These are phyloP conservation scores for Phaeoacremonium minimum DNA, from an alignment of 2,329 filamentous ascomycete genomes.

Conservation along the genomic window DNA sequence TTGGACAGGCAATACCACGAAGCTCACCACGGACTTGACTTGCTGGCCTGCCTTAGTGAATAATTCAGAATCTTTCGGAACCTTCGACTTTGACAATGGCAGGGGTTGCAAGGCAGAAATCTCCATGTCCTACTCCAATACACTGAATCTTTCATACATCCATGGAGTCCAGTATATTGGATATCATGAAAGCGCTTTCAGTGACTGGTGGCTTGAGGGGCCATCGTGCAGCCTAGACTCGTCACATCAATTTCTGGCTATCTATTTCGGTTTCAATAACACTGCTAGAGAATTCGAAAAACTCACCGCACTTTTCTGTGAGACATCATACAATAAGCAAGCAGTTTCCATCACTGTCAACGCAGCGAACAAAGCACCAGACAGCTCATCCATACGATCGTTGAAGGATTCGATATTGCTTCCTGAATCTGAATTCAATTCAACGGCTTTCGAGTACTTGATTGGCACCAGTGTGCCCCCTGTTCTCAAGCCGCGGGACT, in stretches of 20 bases:
- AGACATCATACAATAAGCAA: constrained; percentile 40
- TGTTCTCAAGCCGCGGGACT: constrained; percentile 11
- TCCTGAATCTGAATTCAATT: constrained; percentile 22
- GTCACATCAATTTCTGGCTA: constrained; percentile 32
- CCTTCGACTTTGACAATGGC: constrained; percentile 27
- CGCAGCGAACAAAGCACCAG: constrained; percentile 5
- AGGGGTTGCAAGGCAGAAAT: constrained; percentile 26
- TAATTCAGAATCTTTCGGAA: neutral
- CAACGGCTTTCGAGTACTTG: constrained; percentile 26
- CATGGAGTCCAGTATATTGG: constrained; percentile 36
- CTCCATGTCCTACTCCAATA: no score
- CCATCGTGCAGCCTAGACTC: constrained; percentile 21
- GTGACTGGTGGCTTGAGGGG: constrained; percentile 24
- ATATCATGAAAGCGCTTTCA: constrained; percentile 27
- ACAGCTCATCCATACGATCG: constrained; percentile 3
- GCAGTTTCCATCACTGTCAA: constrained; percentile 32
- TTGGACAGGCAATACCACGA: constrained; percentile 21
- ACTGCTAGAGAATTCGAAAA: constrained; percentile 2
- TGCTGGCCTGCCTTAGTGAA: constrained; percentile 28
- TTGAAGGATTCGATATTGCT: constrained; percentile 11
- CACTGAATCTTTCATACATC: no score
- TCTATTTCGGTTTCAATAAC: constrained; percentile 10
- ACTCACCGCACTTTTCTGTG: constrained; percentile 35
- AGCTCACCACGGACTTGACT: constrained; percentile 27
- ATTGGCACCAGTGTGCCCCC: constrained; percentile 19